Base-by-base conservation (phyloP, 495 filamentous ascomycete species). In the Entonaema liquescens region DNA sequence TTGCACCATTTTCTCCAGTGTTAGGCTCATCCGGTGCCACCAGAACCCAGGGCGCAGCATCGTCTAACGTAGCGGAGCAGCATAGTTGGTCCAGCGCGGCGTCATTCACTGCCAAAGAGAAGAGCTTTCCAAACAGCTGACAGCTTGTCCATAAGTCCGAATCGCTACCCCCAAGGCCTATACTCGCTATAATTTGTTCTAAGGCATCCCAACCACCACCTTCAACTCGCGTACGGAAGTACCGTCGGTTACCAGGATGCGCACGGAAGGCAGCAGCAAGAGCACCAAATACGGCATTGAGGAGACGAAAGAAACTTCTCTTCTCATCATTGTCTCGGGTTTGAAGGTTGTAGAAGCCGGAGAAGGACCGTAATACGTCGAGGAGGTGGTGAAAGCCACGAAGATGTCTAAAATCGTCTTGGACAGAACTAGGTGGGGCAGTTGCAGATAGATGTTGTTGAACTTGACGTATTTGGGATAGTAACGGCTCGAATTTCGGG, bases 201-300 rank as follows among this genome's bases (percentile, higher is more conserved):
- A 98, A 76, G n/a, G 87, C 88, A 61, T 86, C 82, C 89, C 91
- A 92, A 8, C 93, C 93, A 59, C 91, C 91, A n/a, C 87, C 88
- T 17, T 89, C 82, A 26, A 94, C 87, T 62, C 87, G 85, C 65
- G 87, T 87, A 56, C 88, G 85, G 79, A 98, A 98, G 78, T 94
- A 97, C 64, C 91, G 88, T 67, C 89, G 85, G 80, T 98, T 99
- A 12, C 94, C 95, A 63, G 89, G 85, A 79, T 98, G 94, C 17
- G 89, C 88, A 52, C 89, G 87, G 73, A 98, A 86, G 26, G 89
- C 89, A 56, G 93, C 90, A 1, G 91, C 89, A 42, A 98, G 76
- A 13, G 93, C 87, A 59, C 86, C 85, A 42, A 98, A 83, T 11
- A 88, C 80, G 58, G 86, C 87, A 78, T 92, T 90, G 42, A 93